Evolutionary conservation across 2,329 filamentous ascomycete genomes (phyloP).

Genomic region (Drechslerella dactyloides): DNA sequence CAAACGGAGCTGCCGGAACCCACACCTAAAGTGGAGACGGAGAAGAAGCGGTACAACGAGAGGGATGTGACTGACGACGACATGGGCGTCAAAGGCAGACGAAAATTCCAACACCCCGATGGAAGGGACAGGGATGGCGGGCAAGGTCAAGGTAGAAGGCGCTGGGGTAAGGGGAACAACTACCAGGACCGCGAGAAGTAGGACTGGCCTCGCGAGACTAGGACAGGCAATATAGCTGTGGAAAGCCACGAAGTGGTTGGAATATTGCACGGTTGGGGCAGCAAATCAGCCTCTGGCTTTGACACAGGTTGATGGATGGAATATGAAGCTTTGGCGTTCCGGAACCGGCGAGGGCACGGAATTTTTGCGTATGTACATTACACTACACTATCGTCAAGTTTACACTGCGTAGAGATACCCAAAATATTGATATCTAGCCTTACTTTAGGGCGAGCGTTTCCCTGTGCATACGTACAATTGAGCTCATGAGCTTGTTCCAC

Average conservation of each 20-base stretch:
- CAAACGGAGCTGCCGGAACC: slow-evolving; percentile 63
- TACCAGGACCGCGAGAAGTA: slow-evolving; percentile 46
- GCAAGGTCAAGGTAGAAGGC: slow-evolving; percentile 17
- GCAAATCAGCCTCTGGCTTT: neutral
- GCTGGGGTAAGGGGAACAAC: slow-evolving; percentile 37
- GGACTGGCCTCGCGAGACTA: too few relatives aligned
- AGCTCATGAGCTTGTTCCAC: too few relatives aligned
- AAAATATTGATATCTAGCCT: neutral
- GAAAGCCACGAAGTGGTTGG: too few relatives aligned
- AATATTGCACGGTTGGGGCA: too few relatives aligned
- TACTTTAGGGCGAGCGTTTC: neutral
- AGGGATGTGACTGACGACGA: slow-evolving; percentile 49
- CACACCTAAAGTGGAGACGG: slow-evolving; percentile 72
- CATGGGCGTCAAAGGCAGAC: slow-evolving; percentile 48
- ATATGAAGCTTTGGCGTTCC: slow-evolving; percentile 18
- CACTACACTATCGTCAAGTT: neutral
- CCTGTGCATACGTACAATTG: too few relatives aligned
- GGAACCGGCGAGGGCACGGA: too few relatives aligned
- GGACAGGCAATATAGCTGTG: too few relatives aligned
- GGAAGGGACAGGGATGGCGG: slow-evolving; percentile 27
- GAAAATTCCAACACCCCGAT: slow-evolving; percentile 49
- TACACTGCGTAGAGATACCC: neutral
- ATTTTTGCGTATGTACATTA: neutral
- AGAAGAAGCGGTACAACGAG: slow-evolving; percentile 62
- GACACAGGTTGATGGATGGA: neutral